phyloP scores from a whole-genome alignment of 2,329 filamentous ascomycete species.

The Botrytis hyacinthi region DNA sequence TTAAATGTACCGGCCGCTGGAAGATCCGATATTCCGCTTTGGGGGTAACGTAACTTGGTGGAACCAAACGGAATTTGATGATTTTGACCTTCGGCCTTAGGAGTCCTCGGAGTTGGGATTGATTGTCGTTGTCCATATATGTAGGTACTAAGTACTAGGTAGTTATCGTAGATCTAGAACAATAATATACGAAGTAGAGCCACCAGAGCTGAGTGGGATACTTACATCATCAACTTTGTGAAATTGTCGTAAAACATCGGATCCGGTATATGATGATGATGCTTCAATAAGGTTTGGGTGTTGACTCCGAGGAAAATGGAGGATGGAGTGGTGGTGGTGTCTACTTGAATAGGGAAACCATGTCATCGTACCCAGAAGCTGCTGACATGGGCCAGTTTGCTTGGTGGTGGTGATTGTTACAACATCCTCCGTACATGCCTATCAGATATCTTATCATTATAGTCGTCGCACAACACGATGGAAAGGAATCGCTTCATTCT shows the following conservation, averaged over 20 bases:
- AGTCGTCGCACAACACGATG: neutral
- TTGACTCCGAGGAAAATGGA: neutral
- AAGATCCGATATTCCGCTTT: conserved; percentile 11
- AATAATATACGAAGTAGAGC: neutral
- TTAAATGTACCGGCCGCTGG: neutral
- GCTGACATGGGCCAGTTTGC: neutral
- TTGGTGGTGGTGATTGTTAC: neutral
- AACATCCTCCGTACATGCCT: neutral
- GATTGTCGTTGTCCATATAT: neutral
- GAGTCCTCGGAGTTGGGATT: neutral
- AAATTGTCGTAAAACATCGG: neutral
- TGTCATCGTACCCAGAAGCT: neutral
- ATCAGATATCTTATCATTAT: neutral
- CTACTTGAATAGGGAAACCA: too few species aligned
- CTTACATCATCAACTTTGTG: neutral
- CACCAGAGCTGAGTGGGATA: neutral
- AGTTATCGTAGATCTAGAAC: neutral
- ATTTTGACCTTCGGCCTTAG: neutral
- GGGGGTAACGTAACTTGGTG: neutral
- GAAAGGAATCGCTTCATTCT: neutral
- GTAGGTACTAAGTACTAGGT: too few species aligned
- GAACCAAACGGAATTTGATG: neutral
- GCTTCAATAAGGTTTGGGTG: neutral
- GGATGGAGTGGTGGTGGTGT: neutral
- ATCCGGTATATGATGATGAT: neutral